phyloP scores from a whole-genome alignment of 2,329 filamentous ascomycete species.

The Chaetomium globosum region DNA sequence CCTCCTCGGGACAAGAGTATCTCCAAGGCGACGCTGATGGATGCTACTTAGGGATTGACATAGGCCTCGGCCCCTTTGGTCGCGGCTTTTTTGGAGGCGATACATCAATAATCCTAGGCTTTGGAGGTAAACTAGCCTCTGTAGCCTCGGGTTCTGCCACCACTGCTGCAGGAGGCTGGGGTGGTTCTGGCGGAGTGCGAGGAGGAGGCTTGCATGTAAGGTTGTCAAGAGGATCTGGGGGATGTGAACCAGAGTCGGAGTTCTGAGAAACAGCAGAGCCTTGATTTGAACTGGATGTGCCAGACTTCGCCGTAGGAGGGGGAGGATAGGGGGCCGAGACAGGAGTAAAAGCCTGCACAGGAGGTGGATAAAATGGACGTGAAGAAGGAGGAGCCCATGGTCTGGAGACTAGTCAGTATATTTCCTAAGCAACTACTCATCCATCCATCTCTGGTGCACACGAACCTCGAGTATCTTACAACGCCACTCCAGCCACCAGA shows the following conservation, averaged over 20 bases:
- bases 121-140: background rate
- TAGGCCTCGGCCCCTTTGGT: slow-evolving; percentile 4
- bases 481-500: slow-evolving; percentile 1
- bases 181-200: background rate
- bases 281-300: background rate
- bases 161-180: background rate
- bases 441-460: background rate
- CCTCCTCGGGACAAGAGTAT: background rate
- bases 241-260: background rate
- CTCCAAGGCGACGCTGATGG: too few species aligned
- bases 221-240: background rate
- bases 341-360: background rate
- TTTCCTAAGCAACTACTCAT: background rate
- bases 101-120: slow-evolving; percentile 2
- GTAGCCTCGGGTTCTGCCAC: background rate
- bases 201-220: background rate
- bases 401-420: background rate
- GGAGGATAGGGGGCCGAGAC: background rate
- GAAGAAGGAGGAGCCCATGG: slow-evolving; percentile 4
- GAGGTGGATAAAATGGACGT: background rate
- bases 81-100: background rate
- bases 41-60: background rate
- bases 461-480: slow-evolving; percentile 10
- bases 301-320: background rate
- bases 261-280: background rate